Conservation (phyloP, 23 red algal genomes). For the Agarophyton chilense region DNA sequence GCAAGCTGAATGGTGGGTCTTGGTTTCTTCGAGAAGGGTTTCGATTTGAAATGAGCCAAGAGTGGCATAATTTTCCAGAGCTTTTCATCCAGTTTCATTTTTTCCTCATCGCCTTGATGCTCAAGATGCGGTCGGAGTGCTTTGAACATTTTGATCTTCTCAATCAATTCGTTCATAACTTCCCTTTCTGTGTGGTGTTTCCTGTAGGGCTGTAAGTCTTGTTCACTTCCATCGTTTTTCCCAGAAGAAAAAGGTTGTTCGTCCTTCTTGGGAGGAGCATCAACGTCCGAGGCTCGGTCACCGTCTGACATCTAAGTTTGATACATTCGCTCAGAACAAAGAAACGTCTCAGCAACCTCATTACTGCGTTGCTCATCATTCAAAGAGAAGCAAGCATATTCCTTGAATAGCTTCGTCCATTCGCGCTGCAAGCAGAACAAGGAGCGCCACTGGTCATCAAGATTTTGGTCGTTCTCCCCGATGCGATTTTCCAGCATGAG, state of each 20-base stretch:
- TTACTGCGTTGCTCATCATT: constrained; percentile 15
- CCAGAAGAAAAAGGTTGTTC: background rate
- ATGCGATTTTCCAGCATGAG: constrained; percentile 57
- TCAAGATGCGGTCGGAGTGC: constrained; percentile 53
- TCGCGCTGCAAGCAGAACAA: constrained; percentile 57
- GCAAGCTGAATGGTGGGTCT: background rate
- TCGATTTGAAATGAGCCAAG: background rate
- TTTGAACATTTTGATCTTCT: constrained; percentile 78
- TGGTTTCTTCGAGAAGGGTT: background rate
- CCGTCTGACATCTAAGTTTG: background rate
- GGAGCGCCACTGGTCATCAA: constrained; percentile 51
- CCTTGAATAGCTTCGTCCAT: constrained; percentile 14
- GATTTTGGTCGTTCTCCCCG: constrained; percentile 36
- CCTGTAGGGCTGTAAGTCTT: background rate
- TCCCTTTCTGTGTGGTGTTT: constrained; percentile 7
- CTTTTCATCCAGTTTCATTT: constrained; percentile 34
- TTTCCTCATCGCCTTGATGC: constrained; percentile 44
- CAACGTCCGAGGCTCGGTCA: background rate
- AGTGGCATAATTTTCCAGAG: constrained; percentile 48
- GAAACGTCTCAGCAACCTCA: background rate
- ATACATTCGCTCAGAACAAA: background rate
- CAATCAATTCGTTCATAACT: constrained; percentile 71
- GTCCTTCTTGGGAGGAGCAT: background rate
- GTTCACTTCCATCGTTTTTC: background rate
- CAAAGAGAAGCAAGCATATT: constrained; percentile 23